These are phyloP conservation scores for Avena insularis DNA, from an alignment of 176 grass and related monocot genomes.

Conservation along the genomic window DNA sequence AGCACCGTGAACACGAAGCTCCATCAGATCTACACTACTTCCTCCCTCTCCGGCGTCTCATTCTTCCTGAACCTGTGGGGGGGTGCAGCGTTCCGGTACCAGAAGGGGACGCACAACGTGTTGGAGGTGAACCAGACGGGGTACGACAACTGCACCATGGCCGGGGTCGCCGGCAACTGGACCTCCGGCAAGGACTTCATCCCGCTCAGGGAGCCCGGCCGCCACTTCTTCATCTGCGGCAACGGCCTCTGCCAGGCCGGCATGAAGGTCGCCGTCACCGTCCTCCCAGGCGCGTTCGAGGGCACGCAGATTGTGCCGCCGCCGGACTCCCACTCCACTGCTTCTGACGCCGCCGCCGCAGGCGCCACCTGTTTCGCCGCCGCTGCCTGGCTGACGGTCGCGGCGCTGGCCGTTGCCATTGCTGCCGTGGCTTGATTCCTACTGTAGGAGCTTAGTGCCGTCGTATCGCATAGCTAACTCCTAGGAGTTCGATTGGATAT, in stretches of 20 bases:
- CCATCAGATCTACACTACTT: constrained; percentile 8
- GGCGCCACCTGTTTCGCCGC: background rate
- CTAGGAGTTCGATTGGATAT: background rate
- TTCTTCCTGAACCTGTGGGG: too few species aligned
- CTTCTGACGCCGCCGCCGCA: background rate
- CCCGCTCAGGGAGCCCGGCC: constrained; percentile 50
- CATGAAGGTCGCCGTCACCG: constrained; percentile 80
- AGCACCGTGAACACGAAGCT: background rate
- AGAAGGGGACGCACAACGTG: constrained; percentile 92
- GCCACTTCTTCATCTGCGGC: constrained; percentile 90
- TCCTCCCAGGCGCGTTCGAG: constrained; percentile 44
- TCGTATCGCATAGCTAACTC: background rate
- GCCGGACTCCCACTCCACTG: background rate
- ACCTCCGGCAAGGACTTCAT: constrained; percentile 98
- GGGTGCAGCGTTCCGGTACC: constrained; percentile 80
- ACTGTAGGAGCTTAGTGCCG: background rate
- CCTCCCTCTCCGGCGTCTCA: background rate
- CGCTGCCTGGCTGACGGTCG: background rate
- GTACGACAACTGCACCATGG: constrained; percentile 94
- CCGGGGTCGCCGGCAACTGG: constrained; percentile 78
- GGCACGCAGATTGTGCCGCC: background rate
- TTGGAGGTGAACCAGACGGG: constrained; percentile 89
- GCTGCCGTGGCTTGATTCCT: background rate
- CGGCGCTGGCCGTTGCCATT: background rate
- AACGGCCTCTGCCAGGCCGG: constrained; percentile 78